Base-by-base conservation (phyloP, 1,284 basidiomycete species). In the Neolentinus lepideus region DNA sequence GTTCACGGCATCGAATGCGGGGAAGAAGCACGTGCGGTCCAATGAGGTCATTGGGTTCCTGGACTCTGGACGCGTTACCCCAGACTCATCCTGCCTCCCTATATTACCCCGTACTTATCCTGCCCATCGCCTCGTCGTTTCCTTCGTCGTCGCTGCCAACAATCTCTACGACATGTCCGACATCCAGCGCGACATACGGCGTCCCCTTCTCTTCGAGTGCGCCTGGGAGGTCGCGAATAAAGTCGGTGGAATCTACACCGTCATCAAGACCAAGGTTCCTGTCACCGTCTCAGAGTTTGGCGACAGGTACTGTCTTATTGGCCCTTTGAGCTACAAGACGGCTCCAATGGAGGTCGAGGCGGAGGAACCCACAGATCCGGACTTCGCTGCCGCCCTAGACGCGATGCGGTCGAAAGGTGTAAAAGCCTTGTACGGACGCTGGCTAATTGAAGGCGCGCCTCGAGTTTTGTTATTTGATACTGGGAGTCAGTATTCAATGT, bases 231-330 rank as follows among this genome's bases (percentile, higher is more conserved):
- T 95, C 64, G 93, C 90, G 35, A 96, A 96, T 82, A 96, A 95
- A 75, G 95, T 98, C 71, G 95, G 95, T 63, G 95, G 95, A 61
- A 98, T 98, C 75, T 98, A 98, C 81, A 98, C 95, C 61, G 95
- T 98, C 75, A 98, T 98, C 74, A 98, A 98, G 77, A 98, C 96
- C 56, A 99, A 98, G 71, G 94, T 97, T 54, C 96, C 96, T 57
- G 92, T 99, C 71, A 98, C 96, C 60, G 91, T 95, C 65, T 85
- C 87, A 60, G 94, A 97, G 71, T 97, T 88, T 71, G 89, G 91
- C 66, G 88, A 92, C 72, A 81, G 94, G 60, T 97, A 96, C 76
- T 88, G 84, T 62, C 88, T 99, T 69, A 91, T 98, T 66, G 96
- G 96, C 51, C 88, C 96, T 11, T 84, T 99, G 61, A 92, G 89